These are phyloP conservation scores for Rhododendron kiyosumense DNA, from an alignment of 148 eudicot genomes.

Conservation along the genomic window DNA sequence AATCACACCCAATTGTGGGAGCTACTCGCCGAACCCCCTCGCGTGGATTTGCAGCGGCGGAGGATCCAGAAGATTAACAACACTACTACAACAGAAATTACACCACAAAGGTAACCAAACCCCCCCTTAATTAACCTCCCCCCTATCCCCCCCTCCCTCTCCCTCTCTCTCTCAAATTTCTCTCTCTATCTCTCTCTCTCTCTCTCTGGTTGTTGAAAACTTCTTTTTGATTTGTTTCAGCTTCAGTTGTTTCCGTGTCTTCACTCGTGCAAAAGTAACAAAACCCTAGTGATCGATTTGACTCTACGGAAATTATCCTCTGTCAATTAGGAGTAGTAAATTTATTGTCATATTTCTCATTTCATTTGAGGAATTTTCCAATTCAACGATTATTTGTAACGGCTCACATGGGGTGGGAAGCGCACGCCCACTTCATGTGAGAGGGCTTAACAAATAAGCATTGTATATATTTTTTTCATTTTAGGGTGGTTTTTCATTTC, in stretches of 20 bases:
- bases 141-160: not conserved
- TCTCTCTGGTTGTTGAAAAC: not conserved
- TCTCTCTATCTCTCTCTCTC: not conserved
- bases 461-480: too few species aligned
- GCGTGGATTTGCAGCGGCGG: constrained; percentile 46
- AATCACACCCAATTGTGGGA: constrained; percentile 12
- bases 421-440: too few species aligned
- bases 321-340: not conserved
- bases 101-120: not conserved
- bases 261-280: not conserved
- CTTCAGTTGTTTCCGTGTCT: not conserved
- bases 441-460: too few species aligned
- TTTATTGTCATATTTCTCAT: too few species aligned
- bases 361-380: too few species aligned
- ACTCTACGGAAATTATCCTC: not conserved
- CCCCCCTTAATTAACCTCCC: not conserved
- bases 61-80: not conserved
- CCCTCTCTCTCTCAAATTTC: not conserved
- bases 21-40: constrained; percentile 53
- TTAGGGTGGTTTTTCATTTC: not conserved
- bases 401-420: too few species aligned
- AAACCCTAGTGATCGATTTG: not conserved
- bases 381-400: too few species aligned
- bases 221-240: not conserved
- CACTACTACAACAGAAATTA: not conserved